Base-by-base conservation (phyloP, 2,329 filamentous ascomycete species). In the Alternaria conjuncta region DNA sequence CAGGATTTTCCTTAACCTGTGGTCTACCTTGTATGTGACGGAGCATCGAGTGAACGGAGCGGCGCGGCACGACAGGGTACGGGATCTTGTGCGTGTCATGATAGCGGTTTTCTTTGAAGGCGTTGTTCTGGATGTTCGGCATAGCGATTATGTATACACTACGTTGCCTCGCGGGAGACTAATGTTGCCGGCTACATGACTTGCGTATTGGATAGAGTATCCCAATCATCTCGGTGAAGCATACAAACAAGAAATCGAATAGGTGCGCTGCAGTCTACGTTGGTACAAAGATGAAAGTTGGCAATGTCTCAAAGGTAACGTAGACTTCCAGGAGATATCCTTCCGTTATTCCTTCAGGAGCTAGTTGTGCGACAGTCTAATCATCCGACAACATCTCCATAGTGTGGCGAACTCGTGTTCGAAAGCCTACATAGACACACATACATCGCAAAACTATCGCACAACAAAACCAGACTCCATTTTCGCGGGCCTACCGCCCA, bases 81-180 rank as follows among this genome's bases (percentile, higher is more conserved):
- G 26, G 26, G 26, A 28, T 28, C 10, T 12, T 28, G 26, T 28
- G 26, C 26, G 26, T 28, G 26, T 28, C 12, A 28, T 3, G 0
- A 28, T 28, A 28, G 26, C 26, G 26, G 26, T 28, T 12, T 12
- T 28, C 4, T 28, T 28, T 12, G 26, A 28, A 28, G 26, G 26
- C 10, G 26, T 28, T 28, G 26, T 30, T 30, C 5, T 13, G 28
- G 28, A 30, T 30, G 28, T 30, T 36, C 30, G 30, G 32, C 7
- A 36, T 36, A n/a, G 15, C 32, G 32, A 5, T 36, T 1, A 36
- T 36, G 30, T 36, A 15, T 2, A 36, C 13, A 36, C 30, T 6
- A n/a, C 1, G 30, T 36, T 0, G 30, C 13, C 2, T 15, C 2
- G 3, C 2, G 0, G 30, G 13, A 36, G 1, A 36, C 13, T 0